Base-by-base conservation (phyloP, 495 filamentous ascomycete species). In the Trichoderma asperelloides region DNA sequence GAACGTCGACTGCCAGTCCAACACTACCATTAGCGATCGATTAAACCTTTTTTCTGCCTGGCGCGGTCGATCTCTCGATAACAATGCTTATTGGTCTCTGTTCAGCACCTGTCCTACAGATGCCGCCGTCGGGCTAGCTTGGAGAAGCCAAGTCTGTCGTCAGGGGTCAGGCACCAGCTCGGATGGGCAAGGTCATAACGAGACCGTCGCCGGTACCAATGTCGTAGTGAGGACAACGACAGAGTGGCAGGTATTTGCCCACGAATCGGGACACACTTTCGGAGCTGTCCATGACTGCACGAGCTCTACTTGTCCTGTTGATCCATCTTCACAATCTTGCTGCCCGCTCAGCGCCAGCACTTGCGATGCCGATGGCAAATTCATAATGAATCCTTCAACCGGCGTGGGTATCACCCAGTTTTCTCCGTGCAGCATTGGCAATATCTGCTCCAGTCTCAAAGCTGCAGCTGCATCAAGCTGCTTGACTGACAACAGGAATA, bases 221-320 rank as follows among this genome's bases (percentile, higher is more conserved):
- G 91, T 98, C 28, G 93, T 98, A 23, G 89, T 92, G 21, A 86
- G 87, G 63, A 96, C 91, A 2, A 79, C 85, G 13, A 89, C 86
- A 25, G 92, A 96, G 70, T 98, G 96, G 96, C 92, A 97, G 74
- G 91, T 98, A 64, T 92, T 98, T 78, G 94, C 95, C 68, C 95
- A 98, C 72, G 96, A 98, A 75, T 87, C 90, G 15, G 95, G 95
- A 12, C 95, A 98, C 70, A 97, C 92, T 0, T 97, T 97, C 72
- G 95, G 95, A 51, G 96, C 95, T 15, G 92, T 97, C 45, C 95
- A 98, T 74, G 95, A 98, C 77, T 98, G 95, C 75, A 86, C 89
- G n/a, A 98, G 95, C 75, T 62, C 68, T 2, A 80, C 87, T 67
- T 78, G 82, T 30, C 81, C 82, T 25, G 83, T 84, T 5, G 78